Conservation (phyloP, 768 basidiomycete species). For the Rossbeevera mucosa region DNA sequence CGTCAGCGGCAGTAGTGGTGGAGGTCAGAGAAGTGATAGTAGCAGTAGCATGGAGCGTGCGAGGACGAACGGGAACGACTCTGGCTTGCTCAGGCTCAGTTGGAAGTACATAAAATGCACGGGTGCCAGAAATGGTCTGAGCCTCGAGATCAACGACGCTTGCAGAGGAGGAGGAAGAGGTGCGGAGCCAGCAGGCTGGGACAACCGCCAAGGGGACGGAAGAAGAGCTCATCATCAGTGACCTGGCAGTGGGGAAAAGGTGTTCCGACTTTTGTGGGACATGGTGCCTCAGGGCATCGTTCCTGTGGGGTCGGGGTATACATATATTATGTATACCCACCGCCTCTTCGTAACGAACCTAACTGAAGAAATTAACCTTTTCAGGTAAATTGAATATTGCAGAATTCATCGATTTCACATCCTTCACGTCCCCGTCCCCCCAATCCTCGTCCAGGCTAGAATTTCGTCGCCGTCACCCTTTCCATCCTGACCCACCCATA, state of each 20-base stretch:
- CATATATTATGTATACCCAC: constrained; percentile 1
- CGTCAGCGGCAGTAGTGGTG: neutral
- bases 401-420: no score
- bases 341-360: neutral
- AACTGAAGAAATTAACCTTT: constrained; percentile 3
- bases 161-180: constrained; percentile 4
- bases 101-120: constrained; percentile 6
- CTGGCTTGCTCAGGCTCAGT: constrained; percentile 3
- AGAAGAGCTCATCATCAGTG: neutral
- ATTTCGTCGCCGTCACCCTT: constrained; percentile 14
- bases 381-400: neutral
- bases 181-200: constrained; percentile 14
- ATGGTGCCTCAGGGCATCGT: neutral
- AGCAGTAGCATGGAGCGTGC: constrained; percentile 1
- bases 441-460: constrained; percentile 26
- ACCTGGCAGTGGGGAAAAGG: neutral
- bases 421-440: constrained; percentile 27
- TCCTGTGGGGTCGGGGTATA: neutral
- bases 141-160: constrained; percentile 11
- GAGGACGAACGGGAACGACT: neutral
- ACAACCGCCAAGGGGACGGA: neutral
- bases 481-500: constrained; percentile 23
- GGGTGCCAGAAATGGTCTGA: constrained; percentile 5
- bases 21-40: neutral
- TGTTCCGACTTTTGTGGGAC: neutral